Conservation (phyloP, 768 basidiomycete genomes). For the Tricholoma bakamatsutake region DNA sequence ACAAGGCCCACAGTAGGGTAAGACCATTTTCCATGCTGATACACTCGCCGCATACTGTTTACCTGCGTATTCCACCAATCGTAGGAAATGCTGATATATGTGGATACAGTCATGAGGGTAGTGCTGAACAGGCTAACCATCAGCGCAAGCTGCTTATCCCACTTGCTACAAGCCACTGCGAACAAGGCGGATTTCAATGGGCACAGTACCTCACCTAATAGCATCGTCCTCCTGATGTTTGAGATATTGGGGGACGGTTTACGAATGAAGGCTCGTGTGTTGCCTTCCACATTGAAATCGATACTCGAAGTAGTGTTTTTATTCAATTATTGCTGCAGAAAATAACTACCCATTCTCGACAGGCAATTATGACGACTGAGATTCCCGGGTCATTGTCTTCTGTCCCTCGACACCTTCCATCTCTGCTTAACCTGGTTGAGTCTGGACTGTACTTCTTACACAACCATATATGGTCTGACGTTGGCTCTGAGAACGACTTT, state of each 20-base stretch:
- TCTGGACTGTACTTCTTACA: slow-evolving; percentile 51
- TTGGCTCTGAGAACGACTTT: slow-evolving; percentile 46
- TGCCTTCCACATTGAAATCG: slow-evolving; percentile 40
- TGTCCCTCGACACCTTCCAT: slow-evolving; percentile 25
- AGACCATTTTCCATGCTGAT: slow-evolving; percentile 10
- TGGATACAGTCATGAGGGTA: slow-evolving; percentile 58
- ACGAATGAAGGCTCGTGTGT: slow-evolving; percentile 45
- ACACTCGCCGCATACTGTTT: neutral
- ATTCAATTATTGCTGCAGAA: neutral
- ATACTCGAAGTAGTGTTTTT: slow-evolving; percentile 46
- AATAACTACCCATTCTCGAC: neutral
- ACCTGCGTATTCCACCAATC: neutral
- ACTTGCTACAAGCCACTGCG: slow-evolving; percentile 43
- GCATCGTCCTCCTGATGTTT: slow-evolving; percentile 36
- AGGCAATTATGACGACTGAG: slow-evolving; percentile 25
- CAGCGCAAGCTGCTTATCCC: slow-evolving; percentile 34
- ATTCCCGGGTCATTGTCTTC: slow-evolving; percentile 21
- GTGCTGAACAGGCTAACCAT: slow-evolving; percentile 45
- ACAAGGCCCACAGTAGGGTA: slow-evolving; percentile 54
- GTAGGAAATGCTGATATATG: slow-evolving; percentile 53
- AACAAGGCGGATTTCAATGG: slow-evolving; percentile 29
- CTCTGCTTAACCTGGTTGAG: slow-evolving; percentile 38
- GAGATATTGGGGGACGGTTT: slow-evolving; percentile 51
- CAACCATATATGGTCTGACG: slow-evolving; percentile 39
- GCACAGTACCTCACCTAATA: slow-evolving; percentile 20